Percentiles rank a stretch among this genome's conserved stretches.
Conservation (phyloP, 2,329 filamentous ascomycete species). For the Ampelomyces quisqualis region DNA sequence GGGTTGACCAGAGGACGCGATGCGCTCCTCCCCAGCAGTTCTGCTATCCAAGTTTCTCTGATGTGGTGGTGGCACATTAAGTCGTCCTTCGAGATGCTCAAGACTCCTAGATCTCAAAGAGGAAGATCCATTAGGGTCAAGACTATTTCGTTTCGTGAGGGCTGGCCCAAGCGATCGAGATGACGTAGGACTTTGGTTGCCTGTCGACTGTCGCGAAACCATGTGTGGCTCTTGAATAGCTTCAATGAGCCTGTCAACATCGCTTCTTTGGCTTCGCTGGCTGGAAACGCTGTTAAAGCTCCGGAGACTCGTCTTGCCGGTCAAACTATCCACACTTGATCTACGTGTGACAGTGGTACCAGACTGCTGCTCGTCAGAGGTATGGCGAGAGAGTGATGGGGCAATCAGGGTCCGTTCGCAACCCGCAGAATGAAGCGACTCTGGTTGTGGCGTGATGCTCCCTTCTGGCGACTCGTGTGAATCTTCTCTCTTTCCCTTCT, state of each 20-base stretch:
- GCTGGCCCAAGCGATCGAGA: slow-evolving; percentile 24
- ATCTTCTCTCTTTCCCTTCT: no score
- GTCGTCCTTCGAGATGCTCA: slow-evolving; percentile 16
- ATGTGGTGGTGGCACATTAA: slow-evolving; percentile 27
- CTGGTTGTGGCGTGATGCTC: slow-evolving; percentile 23
- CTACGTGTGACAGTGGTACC: slow-evolving; percentile 15
- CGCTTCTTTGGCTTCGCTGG: slow-evolving; percentile 56
- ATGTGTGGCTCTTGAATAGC: slow-evolving; percentile 64
- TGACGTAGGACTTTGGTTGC: slow-evolving; percentile 22
- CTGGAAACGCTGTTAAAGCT: slow-evolving; percentile 53
- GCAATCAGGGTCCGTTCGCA: slow-evolving; percentile 64
- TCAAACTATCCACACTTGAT: slow-evolving; percentile 48
- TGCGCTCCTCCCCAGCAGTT: slow-evolving; percentile 42
- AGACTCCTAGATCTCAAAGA: slow-evolving; percentile 30
- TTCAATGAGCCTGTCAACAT: slow-evolving; percentile 70
- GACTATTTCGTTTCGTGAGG: slow-evolving; percentile 32
- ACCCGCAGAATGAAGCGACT: slow-evolving; percentile 20
- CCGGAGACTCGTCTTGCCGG: slow-evolving; percentile 52
- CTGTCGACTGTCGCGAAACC: slow-evolving; percentile 20
- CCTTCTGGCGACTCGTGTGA: slow-evolving; percentile 17
- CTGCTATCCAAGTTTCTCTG: slow-evolving; percentile 48
- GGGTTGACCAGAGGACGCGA: slow-evolving; percentile 46
- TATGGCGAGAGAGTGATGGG: slow-evolving; percentile 27
- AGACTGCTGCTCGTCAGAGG: slow-evolving; percentile 14
- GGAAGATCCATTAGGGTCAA: slow-evolving; percentile 12